Conservation (phyloP, 2,329 filamentous ascomycete species). For the Furcasterigmium sp. region DNA sequence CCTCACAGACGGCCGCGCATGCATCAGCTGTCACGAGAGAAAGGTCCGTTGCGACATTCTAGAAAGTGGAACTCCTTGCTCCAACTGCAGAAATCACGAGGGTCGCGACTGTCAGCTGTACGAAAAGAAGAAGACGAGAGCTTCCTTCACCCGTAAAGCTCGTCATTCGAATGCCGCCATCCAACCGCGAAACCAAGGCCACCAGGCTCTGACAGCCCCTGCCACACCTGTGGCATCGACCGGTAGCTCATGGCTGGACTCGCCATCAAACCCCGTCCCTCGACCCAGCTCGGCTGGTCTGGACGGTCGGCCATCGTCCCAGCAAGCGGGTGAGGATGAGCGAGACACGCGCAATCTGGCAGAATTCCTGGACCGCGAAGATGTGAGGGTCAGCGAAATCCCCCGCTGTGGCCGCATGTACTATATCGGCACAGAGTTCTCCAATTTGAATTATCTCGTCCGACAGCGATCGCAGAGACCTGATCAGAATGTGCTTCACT, state of each 20-base stretch:
- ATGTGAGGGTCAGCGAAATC: slow-evolving; percentile 38
- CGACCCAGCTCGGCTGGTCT: slow-evolving; percentile 4
- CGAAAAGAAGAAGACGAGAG: slow-evolving; percentile 42
- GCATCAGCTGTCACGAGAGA: slow-evolving; percentile 41
- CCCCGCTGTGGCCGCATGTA: slow-evolving; percentile 40
- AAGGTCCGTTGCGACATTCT: slow-evolving; percentile 47
- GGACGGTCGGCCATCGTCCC: slow-evolving; percentile 3
- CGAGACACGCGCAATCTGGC: slow-evolving; percentile 41
- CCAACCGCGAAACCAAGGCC: slow-evolving; percentile 34
- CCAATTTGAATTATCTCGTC: slow-evolving; percentile 50
- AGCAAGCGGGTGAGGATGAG: slow-evolving; percentile 19
- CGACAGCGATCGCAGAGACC: slow-evolving; percentile 34
- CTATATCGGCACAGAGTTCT: slow-evolving; percentile 50
- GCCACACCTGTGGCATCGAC: slow-evolving; percentile 11
- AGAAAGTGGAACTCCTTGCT: slow-evolving; percentile 38
- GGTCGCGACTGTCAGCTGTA: slow-evolving; percentile 38
- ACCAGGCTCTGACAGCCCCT: slow-evolving; percentile 18
- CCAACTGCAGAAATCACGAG: slow-evolving; percentile 38
- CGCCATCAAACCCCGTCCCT: background rate
- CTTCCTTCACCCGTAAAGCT: slow-evolving; percentile 24
- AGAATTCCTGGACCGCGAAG: slow-evolving; percentile 44
- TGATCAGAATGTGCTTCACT: slow-evolving; percentile 23
- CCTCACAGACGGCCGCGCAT: slow-evolving; percentile 31
- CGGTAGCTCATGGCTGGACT: slow-evolving; percentile 1
- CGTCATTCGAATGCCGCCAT: slow-evolving; percentile 29